phyloP scores from a whole-genome alignment of 2,329 filamentous ascomycete species.

The Beauveria pseudobassiana region DNA sequence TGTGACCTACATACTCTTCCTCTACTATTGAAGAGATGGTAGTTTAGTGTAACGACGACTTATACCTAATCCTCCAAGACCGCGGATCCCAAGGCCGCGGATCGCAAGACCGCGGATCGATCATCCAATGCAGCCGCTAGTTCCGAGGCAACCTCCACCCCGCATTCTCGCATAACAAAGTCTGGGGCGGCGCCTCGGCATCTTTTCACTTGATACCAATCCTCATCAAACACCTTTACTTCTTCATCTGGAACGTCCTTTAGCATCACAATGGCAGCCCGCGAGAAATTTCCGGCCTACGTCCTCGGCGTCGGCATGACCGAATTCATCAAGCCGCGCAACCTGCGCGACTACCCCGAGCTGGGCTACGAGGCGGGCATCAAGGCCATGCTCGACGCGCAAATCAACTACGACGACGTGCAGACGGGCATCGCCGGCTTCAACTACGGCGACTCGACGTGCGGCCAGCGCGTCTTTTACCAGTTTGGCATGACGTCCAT shows the following conservation, averaged over 20 bases:
- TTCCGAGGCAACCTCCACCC: not conserved
- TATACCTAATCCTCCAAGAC: too few relatives aligned
- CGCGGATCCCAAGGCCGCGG: too few relatives aligned
- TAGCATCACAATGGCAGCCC: not conserved
- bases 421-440: conserved; percentile 93
- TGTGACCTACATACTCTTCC: too few relatives aligned
- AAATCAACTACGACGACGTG: conserved; percentile 94
- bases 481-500: conserved; percentile 97
- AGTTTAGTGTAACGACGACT: too few relatives aligned
- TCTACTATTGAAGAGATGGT: too few relatives aligned
- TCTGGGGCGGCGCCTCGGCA: conserved; percentile 1
- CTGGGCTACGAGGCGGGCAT: conserved; percentile 87
- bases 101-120: not conserved
- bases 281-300: conserved; percentile 44
- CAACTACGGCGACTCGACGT: conserved; percentile 92
- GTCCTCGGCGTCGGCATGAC: conserved; percentile 97
- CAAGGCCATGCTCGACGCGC: conserved; percentile 80
- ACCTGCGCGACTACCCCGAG: conserved; percentile 90
- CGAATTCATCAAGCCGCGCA: conserved; percentile 95
- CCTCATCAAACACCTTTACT: not conserved
- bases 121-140: not conserved
- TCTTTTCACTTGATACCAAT: not conserved
- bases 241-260: not conserved
- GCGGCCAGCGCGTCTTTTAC: conserved; percentile 94
- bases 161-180: not conserved